A percentile compares a stretch with the other conserved stretches of the same genome.
These are phyloP conservation scores for Podila horticola DNA, from an alignment of 192 early-diverging fungal species.

Conservation along the genomic window DNA sequence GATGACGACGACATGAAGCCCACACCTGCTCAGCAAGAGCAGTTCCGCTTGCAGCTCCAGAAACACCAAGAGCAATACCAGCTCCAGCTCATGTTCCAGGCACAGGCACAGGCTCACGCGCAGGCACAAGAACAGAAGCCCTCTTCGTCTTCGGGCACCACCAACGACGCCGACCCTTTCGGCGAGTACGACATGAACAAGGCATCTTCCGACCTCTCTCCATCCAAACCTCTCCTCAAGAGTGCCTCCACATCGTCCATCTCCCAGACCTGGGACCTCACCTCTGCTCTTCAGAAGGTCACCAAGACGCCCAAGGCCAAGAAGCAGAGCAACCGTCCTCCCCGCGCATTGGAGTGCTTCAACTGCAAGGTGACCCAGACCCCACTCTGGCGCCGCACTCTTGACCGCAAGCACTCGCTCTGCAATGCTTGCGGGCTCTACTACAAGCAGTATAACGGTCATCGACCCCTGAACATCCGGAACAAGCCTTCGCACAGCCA, in stretches of 20 bases:
- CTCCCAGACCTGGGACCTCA: slow-evolving; percentile 4
- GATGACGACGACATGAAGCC: slow-evolving; percentile 43
- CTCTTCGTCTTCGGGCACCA: slow-evolving; percentile 6
- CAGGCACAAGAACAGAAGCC: slow-evolving; percentile 8
- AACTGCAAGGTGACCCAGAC: slow-evolving; percentile 90
- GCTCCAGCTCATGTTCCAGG: slow-evolving; percentile 34
- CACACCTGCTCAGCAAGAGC: slow-evolving; percentile 47
- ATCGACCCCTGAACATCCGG: slow-evolving; percentile 77
- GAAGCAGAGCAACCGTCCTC: slow-evolving; percentile 48
- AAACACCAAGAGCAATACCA: slow-evolving; percentile 45
- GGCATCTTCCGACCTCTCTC: not conserved
- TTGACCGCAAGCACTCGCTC: slow-evolving; percentile 81
- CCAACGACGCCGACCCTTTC: slow-evolving; percentile 31
- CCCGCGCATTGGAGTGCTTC: slow-evolving; percentile 64
- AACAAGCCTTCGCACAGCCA: slow-evolving; percentile 46
- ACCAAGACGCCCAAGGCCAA: slow-evolving; percentile 39
- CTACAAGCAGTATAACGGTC: slow-evolving; percentile 88
- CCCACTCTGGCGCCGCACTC: slow-evolving; percentile 87
- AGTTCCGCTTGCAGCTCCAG: slow-evolving; percentile 46
- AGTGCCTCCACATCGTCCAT: not conserved
- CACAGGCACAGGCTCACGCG: slow-evolving; percentile 18
- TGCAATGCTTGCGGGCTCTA: slow-evolving; percentile 96
- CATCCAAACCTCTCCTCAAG: not conserved
- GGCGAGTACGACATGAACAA: slow-evolving; percentile 30
- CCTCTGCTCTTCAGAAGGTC: slow-evolving; percentile 19